Percentiles rank a stretch among this genome's conserved stretches.
Evolutionary conservation across 129 eudicot genomes (phyloP).

Genomic region (Rutidosis leptorrhynchoides): DNA sequence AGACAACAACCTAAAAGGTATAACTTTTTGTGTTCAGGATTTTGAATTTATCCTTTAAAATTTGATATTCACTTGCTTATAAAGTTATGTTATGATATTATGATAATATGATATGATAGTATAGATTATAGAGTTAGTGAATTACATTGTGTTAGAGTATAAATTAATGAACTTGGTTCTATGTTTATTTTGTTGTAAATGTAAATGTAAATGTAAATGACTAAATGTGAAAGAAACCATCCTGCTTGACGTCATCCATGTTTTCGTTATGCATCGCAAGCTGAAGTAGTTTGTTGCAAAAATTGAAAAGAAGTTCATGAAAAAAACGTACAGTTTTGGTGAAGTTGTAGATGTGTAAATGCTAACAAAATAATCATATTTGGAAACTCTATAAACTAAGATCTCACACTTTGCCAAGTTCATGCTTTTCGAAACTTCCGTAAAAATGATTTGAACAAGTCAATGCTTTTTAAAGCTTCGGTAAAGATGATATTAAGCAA

Average conservation of each 20-base stretch:
- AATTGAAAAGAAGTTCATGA: background rate
- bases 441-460: background rate
- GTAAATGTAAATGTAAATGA: no score
- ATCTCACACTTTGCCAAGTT: background rate
- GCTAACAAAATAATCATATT: background rate
- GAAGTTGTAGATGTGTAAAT: background rate
- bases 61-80: background rate
- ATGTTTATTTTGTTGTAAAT: conserved; percentile 3
- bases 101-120: background rate
- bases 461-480: background rate
- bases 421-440: background rate
- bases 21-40: background rate
- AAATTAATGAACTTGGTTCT: background rate
- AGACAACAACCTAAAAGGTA: conserved; percentile 78
- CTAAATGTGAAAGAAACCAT: background rate
- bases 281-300: background rate
- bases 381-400: conserved; percentile 3
- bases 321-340: background rate
- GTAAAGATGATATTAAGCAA: background rate
- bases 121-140: background rate
- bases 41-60: background rate
- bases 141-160: background rate
- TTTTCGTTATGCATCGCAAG: background rate
- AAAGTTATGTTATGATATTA: no score
- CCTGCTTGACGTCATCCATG: background rate